These are phyloP conservation scores for Pythium diclinum DNA, from an alignment of 352 stramenopile genomes.

Conservation along the genomic window DNA sequence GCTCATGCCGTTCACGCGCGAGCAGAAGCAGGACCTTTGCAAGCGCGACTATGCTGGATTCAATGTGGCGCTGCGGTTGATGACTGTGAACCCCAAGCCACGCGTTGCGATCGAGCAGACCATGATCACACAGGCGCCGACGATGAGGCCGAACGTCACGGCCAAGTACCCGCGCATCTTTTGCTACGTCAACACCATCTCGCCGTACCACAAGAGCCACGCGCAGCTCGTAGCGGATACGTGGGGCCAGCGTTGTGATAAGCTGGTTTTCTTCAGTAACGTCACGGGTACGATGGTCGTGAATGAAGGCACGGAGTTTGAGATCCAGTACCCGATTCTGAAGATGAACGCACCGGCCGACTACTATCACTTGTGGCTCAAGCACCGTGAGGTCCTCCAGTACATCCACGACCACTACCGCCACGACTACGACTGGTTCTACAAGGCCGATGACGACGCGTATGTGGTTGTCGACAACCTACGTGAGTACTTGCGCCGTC, in stretches of 20 bases:
- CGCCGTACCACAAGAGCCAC: conserved; percentile 54
- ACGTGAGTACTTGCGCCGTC: conserved; percentile 42
- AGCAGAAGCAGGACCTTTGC: conserved; percentile 47
- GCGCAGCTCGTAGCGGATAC: conserved; percentile 71
- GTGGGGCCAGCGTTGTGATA: conserved; percentile 78
- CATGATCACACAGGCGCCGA: not conserved
- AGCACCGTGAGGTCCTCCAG: conserved; percentile 59
- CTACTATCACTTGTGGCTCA: conserved; percentile 73
- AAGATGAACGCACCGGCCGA: conserved; percentile 58
- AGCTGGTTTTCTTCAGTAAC: conserved; percentile 85
- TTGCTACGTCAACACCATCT: conserved; percentile 85
- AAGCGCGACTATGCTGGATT: conserved; percentile 41
- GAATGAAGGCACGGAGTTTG: conserved; percentile 18
- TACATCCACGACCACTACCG: conserved; percentile 66
- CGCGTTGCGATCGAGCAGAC: not conserved
- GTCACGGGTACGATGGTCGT: conserved; percentile 45
- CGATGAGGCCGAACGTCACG: not conserved
- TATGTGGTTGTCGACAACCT: conserved; percentile 77
- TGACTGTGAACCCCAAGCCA: conserved; percentile 38
- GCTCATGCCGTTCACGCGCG: conserved; percentile 2
- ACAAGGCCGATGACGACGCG: conserved; percentile 77
- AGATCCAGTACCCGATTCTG: conserved; percentile 48
- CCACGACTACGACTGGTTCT: conserved; percentile 80
- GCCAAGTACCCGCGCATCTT: conserved; percentile 45
- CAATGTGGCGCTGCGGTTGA: conserved; percentile 34